Evolutionary conservation across 202 grass and related monocot species (phyloP), one percentile per base, ranked within the genome.

Genomic region (Carex sylvatica): DNA sequence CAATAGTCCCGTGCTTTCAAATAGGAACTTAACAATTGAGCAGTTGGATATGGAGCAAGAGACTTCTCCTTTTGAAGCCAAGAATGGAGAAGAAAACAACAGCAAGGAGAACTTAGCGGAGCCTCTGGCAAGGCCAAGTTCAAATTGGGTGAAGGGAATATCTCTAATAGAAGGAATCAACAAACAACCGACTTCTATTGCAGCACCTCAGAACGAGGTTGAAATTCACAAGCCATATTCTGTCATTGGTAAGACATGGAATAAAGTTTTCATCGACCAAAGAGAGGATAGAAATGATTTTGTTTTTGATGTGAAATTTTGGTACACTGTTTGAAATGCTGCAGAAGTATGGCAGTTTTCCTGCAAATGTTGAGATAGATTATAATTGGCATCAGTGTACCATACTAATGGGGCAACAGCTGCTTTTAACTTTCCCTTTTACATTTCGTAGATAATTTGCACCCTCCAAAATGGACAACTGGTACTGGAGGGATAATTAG

Each of bases 151-250:
- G 66, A 91, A 91, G 87, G 90, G 89, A 84, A 76, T 84, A 82
- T 74, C 94, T 81, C 80, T 86, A 55, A 92, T 94, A 80, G 80
- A 69, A 80, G 84, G 80, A 63, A 91, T 88, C 74, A 84, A 91
- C 36, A 91, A 90, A 83, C 51, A 94, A 88, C 54, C 60, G 72
- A 85, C 83, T 84, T 77, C 68, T 38, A 49, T 86, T 46, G 58
- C 78, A 67, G 69, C 72, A 83, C 77, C 72, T 81, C 90, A 60
- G 6, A 89, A 85, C 77, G 61, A 82, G 65, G 87, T 89, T 80
- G 83, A 87, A 75, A 61, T 76, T 87, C 83, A 88, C 80, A 88
- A 87, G 76, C 61, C 85, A 35, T 83, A 84, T 90, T 82, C 84
- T 78, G 28, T 59, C 47, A 83, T 79, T 24, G 91, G 94, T 97